These are phyloP conservation scores for Camellia sinensis DNA, from an alignment of 148 eudicot genomes.

Conservation along the genomic window DNA sequence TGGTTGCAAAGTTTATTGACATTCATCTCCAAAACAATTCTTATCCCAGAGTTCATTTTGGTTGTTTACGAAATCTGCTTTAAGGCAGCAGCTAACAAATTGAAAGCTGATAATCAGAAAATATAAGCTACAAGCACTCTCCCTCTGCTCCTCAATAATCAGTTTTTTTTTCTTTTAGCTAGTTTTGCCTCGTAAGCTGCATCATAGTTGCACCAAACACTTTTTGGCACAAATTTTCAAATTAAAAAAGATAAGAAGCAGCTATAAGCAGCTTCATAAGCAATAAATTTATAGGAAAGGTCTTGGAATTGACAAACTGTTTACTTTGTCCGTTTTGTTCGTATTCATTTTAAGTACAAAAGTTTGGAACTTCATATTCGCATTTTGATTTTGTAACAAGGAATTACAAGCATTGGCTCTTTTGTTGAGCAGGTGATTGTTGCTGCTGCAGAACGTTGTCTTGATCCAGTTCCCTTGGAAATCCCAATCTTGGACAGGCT, in stretches of 20 bases:
- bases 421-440: constrained; percentile 65
- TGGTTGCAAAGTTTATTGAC: neutral
- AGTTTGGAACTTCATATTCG: neutral
- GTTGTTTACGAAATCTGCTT: neutral
- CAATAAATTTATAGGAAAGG: too few species aligned
- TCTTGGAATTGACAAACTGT: too few species aligned
- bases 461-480: constrained; percentile 84
- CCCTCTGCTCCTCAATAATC: too few species aligned
- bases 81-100: neutral
- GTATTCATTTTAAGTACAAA: neutral
- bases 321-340: neutral
- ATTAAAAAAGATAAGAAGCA: too few species aligned
- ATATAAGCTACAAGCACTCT: too few species aligned
- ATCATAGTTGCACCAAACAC: too few species aligned
- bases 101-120: too few species aligned
- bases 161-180: too few species aligned
- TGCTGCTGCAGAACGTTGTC: constrained; percentile 82
- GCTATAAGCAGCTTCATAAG: too few species aligned
- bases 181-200: too few species aligned
- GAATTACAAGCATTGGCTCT: constrained; percentile 2
- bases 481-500: constrained; percentile 82
- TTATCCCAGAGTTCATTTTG: neutral
- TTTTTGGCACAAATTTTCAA: too few species aligned
- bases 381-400: neutral
- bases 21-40: too few species aligned